phyloP scores from a whole-genome alignment of 176 grass and related monocot genomes.

The Elymus sibiricus region DNA sequence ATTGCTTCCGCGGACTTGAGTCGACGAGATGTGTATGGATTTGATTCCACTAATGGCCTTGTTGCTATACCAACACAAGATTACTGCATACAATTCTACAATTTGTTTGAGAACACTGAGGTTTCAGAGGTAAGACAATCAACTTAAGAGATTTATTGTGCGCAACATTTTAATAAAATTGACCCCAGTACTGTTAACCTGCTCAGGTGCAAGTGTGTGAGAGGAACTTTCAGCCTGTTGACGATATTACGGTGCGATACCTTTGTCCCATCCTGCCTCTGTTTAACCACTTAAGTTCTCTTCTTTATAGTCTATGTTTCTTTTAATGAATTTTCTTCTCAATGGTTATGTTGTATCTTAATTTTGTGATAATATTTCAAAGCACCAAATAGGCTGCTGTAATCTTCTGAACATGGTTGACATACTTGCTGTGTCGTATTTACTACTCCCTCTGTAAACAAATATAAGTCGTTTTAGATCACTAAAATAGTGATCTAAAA shows the following conservation, averaged over 20 bases:
- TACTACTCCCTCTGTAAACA: background rate
- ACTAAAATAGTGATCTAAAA: too few relatives aligned
- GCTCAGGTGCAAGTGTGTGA: slow-evolving; percentile 89
- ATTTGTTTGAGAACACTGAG: slow-evolving; percentile 72
- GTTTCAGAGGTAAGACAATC: slow-evolving; percentile 70
- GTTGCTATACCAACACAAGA: slow-evolving; percentile 73
- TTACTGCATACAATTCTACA: slow-evolving; percentile 86
- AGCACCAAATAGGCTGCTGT: background rate
- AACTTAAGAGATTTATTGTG: background rate
- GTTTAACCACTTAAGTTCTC: background rate
- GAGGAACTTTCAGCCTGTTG: slow-evolving; percentile 92
- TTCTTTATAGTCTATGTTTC: background rate
- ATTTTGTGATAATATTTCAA: background rate
- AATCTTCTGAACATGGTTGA: background rate
- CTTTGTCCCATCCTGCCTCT: background rate
- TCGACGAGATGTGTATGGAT: slow-evolving; percentile 44
- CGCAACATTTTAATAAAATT: slow-evolving; percentile 4
- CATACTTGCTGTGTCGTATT: background rate
- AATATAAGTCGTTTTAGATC: too few relatives aligned
- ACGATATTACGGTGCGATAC: slow-evolving; percentile 70
- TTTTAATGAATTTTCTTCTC: background rate
- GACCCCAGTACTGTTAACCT: slow-evolving; percentile 19
- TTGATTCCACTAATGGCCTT: slow-evolving; percentile 60
- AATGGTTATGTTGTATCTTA: background rate
- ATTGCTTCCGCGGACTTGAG: slow-evolving; percentile 23